Percentiles rank a stretch among this genome's conserved stretches.
Conservation (phyloP, 441 rosid species). For the Brassica hybrid region DNA sequence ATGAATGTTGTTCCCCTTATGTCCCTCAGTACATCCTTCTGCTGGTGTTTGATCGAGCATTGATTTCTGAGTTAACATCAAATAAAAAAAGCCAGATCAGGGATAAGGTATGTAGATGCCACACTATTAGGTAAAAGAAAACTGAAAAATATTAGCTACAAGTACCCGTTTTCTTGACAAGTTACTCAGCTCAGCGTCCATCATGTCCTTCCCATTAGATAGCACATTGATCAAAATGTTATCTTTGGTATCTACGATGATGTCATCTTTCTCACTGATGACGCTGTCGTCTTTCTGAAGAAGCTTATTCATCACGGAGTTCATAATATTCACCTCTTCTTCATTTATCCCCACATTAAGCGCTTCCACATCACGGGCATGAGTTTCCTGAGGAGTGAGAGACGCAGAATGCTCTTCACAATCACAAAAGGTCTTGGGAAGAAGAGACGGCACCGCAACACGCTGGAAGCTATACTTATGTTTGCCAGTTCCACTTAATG, state of each 20-base stretch:
- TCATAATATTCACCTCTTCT: conserved; percentile 72
- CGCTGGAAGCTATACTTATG: conserved; percentile 90
- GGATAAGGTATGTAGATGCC: not conserved
- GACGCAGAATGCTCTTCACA: conserved; percentile 75
- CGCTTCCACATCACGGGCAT: conserved; percentile 41
- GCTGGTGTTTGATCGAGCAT: no score
- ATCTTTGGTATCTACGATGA: conserved; percentile 51
- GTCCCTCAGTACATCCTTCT: no score
- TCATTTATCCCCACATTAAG: conserved; percentile 52
- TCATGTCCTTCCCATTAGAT: conserved; percentile 41
- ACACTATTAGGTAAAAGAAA: not conserved
- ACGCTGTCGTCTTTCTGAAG: conserved; percentile 53
- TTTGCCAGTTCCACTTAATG: conserved; percentile 83
- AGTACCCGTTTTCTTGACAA: conserved; percentile 53
- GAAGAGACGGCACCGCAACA: conserved; percentile 58
- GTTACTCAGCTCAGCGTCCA: conserved; percentile 24
- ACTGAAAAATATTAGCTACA: conserved; percentile 27
- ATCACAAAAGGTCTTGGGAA: conserved; percentile 76
- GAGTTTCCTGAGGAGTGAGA: conserved; percentile 38
- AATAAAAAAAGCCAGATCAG: conserved; percentile 30
- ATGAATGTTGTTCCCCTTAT: conserved; percentile 34
- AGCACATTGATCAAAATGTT: conserved; percentile 60
- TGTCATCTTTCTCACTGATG: conserved; percentile 48
- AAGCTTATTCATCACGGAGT: conserved; percentile 75
- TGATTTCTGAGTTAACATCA: conserved; percentile 50